These are phyloP conservation scores for Leucoagaricus sp. DNA, from an alignment of 1,284 basidiomycete species.

Conservation along the genomic window DNA sequence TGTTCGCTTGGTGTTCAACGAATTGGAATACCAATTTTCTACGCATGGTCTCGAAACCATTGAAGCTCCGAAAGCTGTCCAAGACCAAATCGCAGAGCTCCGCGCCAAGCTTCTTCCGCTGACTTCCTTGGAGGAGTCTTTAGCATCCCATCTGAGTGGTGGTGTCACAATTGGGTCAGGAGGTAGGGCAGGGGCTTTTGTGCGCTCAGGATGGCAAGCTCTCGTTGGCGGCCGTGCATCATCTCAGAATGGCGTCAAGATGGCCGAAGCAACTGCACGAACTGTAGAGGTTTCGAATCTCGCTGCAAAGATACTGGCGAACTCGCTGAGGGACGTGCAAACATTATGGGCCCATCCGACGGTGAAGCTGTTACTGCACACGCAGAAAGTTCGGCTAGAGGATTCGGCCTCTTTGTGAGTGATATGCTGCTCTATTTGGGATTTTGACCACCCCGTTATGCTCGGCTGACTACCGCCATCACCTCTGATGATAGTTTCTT, in stretches of 20 bases:
- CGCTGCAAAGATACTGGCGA: slow-evolving; percentile 54
- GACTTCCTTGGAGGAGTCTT: slow-evolving; percentile 63
- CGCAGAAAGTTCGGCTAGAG: slow-evolving; percentile 65
- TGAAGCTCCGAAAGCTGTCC: slow-evolving; percentile 25
- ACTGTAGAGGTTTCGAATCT: slow-evolving; percentile 46
- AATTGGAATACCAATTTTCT: slow-evolving; percentile 63
- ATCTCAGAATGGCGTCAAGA: slow-evolving; percentile 25
- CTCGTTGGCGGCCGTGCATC: slow-evolving; percentile 35
- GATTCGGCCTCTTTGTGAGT: slow-evolving; percentile 78
- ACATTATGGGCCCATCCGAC: slow-evolving; percentile 70
- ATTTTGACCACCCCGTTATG: background rate
- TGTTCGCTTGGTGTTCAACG: slow-evolving; percentile 71
- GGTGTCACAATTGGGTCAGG: slow-evolving; percentile 56
- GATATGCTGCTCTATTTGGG: slow-evolving; percentile 13
- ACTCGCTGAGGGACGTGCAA: slow-evolving; percentile 51
- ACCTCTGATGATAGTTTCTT: slow-evolving; percentile 54
- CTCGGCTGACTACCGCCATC: background rate
- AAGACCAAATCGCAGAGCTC: slow-evolving; percentile 51
- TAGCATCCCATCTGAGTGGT: slow-evolving; percentile 67
- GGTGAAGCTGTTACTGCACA: slow-evolving; percentile 54
- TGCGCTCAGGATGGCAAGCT: slow-evolving; percentile 69
- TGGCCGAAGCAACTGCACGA: slow-evolving; percentile 19
- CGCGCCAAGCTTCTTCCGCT: slow-evolving; percentile 62
- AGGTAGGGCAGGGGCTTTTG: slow-evolving; percentile 61
- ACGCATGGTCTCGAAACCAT: slow-evolving; percentile 22